Evolutionary conservation across 345 rosid species (phyloP).

Genomic region (Camelina laxa): DNA sequence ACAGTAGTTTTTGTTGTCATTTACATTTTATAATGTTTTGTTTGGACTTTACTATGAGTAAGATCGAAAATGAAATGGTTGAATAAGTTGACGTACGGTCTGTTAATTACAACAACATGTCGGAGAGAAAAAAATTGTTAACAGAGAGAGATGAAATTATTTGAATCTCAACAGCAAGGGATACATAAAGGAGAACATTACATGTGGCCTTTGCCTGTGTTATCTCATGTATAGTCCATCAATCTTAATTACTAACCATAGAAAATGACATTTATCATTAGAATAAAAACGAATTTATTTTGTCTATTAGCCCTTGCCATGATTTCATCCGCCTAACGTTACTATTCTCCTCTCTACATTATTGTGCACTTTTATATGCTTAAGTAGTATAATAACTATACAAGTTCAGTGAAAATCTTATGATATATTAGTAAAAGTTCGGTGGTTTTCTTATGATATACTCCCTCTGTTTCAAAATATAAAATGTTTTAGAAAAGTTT

Average conservation of each 20-base stretch:
- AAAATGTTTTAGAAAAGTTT: too few species aligned
- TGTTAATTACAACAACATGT: conserved; percentile 19
- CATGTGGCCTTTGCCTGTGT: conserved; percentile 45
- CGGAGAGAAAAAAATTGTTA: conserved; percentile 7
- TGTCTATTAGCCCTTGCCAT: conserved; percentile 34
- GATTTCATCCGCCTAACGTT: conserved; percentile 26
- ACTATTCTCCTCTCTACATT: conserved; percentile 23
- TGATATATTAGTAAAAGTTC: too few species aligned
- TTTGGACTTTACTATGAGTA: conserved; percentile 38
- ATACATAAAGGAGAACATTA: conserved; percentile 45
- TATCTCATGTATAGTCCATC: conserved; percentile 35
- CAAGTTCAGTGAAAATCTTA: too few species aligned
- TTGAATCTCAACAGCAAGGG: conserved; percentile 28
- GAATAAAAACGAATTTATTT: conserved; percentile 30
- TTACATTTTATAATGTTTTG: conserved; percentile 32
- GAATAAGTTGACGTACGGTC: neutral
- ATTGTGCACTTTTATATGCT: conserved; percentile 15
- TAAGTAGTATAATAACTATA: neutral
- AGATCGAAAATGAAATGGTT: conserved; percentile 26
- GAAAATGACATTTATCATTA: conserved; percentile 42
- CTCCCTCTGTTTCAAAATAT: too few species aligned
- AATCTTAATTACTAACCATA: conserved; percentile 26
- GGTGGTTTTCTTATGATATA: too few species aligned
- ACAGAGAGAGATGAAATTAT: conserved; percentile 24
- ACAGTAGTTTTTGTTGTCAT: conserved; percentile 34